Evolutionary conservation across 2,329 filamentous ascomycete species (phyloP), one percentile per base, ranked within the genome.

Genomic region (Hypoxylon sp.): DNA sequence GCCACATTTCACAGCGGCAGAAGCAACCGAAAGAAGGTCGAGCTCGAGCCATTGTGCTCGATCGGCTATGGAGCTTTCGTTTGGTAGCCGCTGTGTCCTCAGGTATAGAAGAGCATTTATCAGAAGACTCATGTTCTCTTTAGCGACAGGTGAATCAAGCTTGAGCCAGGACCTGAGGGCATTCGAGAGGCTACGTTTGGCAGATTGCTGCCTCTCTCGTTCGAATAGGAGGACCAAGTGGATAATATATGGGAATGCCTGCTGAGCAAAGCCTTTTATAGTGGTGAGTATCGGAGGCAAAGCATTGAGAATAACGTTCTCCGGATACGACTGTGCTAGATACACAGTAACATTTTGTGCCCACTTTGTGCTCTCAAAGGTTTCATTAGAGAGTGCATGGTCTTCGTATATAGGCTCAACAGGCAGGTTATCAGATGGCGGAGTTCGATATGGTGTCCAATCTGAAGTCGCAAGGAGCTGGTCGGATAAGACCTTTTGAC

Each of bases 51-150:
- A 99, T 53, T 87, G 84, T 52, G 90, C 83, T 61, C 96, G 88
- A 71, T 97, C 92, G 6, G 90, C 90, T 70, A 92, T 90, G 0
- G 93, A 97, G 0, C 82, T 81, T 77, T 99, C 96, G 11, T 88
- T 86, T 0, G 92, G 91, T 12, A 90, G 80, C 27, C 87, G 84
- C 74, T 96, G 94, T 2, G 91, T 93, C 37, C 94, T 88, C n/a
- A 99, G 84, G 75, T 98, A 99, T 2, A 99, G 81, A 29, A 99
- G 83, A 2, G 90, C 87, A 68, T 93, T 91, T 39, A 98, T 85
- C 0, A 97, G 81, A 34, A 96, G 84, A 65, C 88, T 89, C 53
- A 91, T 80, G 71, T 93, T 93, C 5, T 88, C 84, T 61, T 85
- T 85, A 0, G 81, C 86, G 60, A 71, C 71, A 1, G 77, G 67